Evolutionary conservation across 31 red algal species (phyloP), one percentile per base, ranked within the genome.

Genomic region (Endocladia muricata): DNA sequence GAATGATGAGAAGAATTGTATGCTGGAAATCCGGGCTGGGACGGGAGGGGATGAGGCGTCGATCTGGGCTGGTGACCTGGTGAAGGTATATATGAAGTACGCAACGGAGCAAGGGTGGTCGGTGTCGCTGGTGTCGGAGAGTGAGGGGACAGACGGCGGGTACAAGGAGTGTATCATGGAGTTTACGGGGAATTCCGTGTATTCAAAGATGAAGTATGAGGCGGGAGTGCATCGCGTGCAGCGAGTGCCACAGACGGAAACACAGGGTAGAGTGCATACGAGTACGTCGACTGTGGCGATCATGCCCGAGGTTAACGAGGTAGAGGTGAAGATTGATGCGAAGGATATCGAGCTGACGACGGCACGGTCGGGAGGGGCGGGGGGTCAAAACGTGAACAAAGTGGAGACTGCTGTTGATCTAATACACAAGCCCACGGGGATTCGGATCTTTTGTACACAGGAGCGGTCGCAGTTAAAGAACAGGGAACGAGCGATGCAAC

Each of bases 311-410:
- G 92, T 95, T 25, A 81, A 99, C 61, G 96, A 99, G 17, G 78
- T 98, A 33, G 92, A 95, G 67, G 90, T 99, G 8, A 92, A 95
- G 25, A 95, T 99, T 61, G 92, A 99, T 57, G 62, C 77, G 32
- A 95, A 95, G 54, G 96, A 99, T 78, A 78, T 99, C 36, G 93
- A 95, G 39, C 73, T 99, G 30, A 64, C 72, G n/a, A 99, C 93
- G 26, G 89, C 96, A 60, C 70, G 96, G 41, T 99, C 96, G 5
- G 96, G 96, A 62, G 96, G 96, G 1, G 88, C 96, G 32, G 96
- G 96, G 29, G 96, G 96, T 26, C 96, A 99, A 35, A 99, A 99
- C 74, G 96, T 99, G 22, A 99, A 99, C 92, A 99, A 99, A 69
- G 96, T 99, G 6, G 96, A 99, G 73, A 99, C 96, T 9, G 96